Percentiles rank a stretch among this genome's conserved stretches.
Evolutionary conservation across 148 eudicot genomes (phyloP).

Genomic region (Rhododendron vialii): DNA sequence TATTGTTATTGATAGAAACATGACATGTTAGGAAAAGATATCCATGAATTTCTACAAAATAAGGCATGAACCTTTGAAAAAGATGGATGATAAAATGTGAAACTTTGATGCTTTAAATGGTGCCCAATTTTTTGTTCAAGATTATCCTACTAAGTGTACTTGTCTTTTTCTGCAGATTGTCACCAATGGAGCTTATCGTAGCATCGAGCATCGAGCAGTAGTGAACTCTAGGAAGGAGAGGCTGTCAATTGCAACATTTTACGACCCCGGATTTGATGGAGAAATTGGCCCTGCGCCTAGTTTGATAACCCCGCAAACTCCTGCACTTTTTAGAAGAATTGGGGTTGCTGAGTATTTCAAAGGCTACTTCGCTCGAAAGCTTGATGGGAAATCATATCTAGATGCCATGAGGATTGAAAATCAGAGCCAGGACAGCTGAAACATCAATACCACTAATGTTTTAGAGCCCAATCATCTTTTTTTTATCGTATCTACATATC

Average conservation of each 20-base stretch:
- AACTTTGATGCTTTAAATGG: background rate
- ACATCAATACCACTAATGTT: background rate
- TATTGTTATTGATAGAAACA: too few species aligned
- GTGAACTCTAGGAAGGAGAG: background rate
- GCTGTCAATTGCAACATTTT: conserved; percentile 24
- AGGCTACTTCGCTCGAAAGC: conserved; percentile 7
- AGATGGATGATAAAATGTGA: background rate
- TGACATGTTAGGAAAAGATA: background rate
- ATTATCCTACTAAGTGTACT: background rate
- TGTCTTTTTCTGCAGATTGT: background rate
- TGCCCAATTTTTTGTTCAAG: background rate
- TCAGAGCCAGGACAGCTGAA: background rate
- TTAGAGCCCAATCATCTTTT: too few species aligned
- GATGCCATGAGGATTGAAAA: conserved; percentile 16
- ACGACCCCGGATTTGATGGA: conserved; percentile 4
- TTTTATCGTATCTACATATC: background rate
- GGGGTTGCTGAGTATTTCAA: conserved; percentile 9
- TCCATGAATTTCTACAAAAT: background rate
- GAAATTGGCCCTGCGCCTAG: conserved; percentile 21
- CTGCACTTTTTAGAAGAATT: conserved; percentile 15
- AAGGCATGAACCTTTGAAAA: background rate
- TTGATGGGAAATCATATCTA: conserved; percentile 26
- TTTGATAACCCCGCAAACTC: conserved; percentile 15
- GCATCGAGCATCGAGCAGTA: background rate
- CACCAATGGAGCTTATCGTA: background rate